These are phyloP conservation scores for Globisporangium polare DNA, from an alignment of 352 stramenopile species.

Conservation along the genomic window DNA sequence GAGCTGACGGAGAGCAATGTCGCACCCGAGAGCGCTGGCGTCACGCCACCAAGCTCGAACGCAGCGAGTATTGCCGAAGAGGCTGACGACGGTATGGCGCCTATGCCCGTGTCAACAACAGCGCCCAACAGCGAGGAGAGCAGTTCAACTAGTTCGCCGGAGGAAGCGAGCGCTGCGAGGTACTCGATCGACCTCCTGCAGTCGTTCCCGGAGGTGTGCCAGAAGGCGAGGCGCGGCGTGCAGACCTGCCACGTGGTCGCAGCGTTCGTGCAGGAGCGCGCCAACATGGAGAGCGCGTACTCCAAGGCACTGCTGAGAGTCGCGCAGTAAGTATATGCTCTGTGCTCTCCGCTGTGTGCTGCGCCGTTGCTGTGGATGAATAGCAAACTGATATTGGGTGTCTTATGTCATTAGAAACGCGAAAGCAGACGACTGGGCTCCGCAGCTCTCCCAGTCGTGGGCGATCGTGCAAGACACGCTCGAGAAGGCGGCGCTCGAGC, in stretches of 20 bases:
- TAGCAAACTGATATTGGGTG: neutral
- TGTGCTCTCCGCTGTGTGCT: neutral
- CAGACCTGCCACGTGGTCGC: conserved; percentile 73
- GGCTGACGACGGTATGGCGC: neutral
- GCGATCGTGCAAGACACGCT: conserved; percentile 46
- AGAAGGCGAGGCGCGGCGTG: conserved; percentile 72
- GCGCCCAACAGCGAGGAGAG: neutral
- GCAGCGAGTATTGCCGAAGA: neutral
- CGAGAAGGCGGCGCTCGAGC: conserved; percentile 46
- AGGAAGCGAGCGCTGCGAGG: neutral
- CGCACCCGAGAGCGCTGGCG: neutral
- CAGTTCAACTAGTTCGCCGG: neutral
- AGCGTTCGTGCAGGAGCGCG: conserved; percentile 55
- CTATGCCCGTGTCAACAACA: neutral
- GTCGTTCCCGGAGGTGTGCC: conserved; percentile 63
- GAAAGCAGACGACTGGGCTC: conserved; percentile 68
- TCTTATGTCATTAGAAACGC: conserved; percentile 27
- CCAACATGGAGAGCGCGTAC: conserved; percentile 56
- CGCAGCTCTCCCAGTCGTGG: conserved; percentile 58
- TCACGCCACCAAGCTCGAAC: neutral
- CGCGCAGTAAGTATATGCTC: conserved; percentile 40
- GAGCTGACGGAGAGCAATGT: neutral
- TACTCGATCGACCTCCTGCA: conserved; percentile 76
- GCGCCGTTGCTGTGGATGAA: neutral
- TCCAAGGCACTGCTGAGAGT: conserved; percentile 55